Evolutionary conservation across 164 flowering plant species (phyloP), one percentile per base, ranked within the genome.

Genomic region (Magnolia officinalis): DNA sequence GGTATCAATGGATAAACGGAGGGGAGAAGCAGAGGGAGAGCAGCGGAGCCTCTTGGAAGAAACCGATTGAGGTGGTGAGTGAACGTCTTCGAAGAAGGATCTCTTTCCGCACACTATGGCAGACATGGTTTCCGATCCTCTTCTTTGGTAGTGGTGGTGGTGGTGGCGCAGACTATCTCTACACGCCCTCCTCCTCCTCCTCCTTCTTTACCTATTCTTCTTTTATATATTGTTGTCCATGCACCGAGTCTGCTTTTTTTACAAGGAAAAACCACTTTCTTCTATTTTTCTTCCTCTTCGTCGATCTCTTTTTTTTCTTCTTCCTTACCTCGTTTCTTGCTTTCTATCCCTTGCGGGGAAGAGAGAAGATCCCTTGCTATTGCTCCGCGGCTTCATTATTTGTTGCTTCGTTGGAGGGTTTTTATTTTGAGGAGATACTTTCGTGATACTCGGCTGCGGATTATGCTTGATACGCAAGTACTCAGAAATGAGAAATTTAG

Each of bases 91-190:
- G 31, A 83, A 82, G 74, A 81, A 82, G 70, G 88, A 78, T 81
- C 90, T 88, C 84, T 88, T 88, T 19, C 90, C 89, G 70, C 86
- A 86, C 79, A 88, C 87, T 76, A 85, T 72, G 68, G 90, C 90
- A 86, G 90, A 88, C 90, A 86, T 88, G 81, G 74, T 88, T 78
- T 66, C 73, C 24, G 16, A 1, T 11, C 64, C 72, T 72, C 37
- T 74, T 71, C 75, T 26, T 64, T 61, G 51, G 20, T 73, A 31
- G 61, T 55, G 61, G 45, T 29, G 29, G 70, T 6, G 24, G 67
- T 10, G 67, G 67, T 21, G 24, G 67, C 24, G 67, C n/a, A n/a
- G 67, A n/a, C 45, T 26, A 29, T 18, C 70, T 67, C 70, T 67
- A 67, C 70, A 67, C 70, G 70, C 70, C 70, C 70, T 29, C 70